A percentile compares a stretch with the other conserved stretches of the same genome.
Evolutionary conservation across 1,284 basidiomycete genomes (phyloP).

Genomic region (Taiwanofungus camphoratus): DNA sequence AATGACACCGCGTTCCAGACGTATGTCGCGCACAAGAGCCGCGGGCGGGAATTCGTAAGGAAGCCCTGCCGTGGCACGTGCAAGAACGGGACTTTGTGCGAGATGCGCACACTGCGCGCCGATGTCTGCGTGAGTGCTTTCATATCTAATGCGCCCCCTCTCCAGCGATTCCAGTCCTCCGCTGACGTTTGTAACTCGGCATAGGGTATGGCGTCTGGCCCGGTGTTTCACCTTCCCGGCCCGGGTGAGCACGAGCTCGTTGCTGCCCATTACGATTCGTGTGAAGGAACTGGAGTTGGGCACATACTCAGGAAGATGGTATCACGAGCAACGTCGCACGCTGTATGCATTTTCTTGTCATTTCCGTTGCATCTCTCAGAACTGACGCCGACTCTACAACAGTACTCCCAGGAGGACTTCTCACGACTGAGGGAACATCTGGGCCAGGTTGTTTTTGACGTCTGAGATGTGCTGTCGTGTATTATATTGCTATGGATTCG

Average conservation of each 20-base stretch:
- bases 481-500: no score
- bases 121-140: constrained; percentile 42
- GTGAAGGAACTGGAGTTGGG: constrained; percentile 9
- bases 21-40: constrained; percentile 37
- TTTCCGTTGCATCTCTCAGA: no score
- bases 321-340: not conserved
- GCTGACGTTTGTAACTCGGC: not conserved
- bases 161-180: no score
- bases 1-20: constrained; percentile 44
- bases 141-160: not conserved
- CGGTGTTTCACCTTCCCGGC: constrained; percentile 5
- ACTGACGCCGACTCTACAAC: no score
- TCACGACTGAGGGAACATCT: no score
- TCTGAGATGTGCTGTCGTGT: no score
- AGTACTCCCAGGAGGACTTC: no score
- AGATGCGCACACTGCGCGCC: constrained; percentile 41
- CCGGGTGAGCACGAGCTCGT: not conserved
- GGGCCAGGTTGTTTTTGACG: no score
- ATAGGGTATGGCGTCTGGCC: constrained; percentile 4
- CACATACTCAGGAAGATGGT: constrained; percentile 8
- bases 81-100: constrained; percentile 40
- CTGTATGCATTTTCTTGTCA: not conserved
- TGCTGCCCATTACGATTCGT: constrained; percentile 5
- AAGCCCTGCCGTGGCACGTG: constrained; percentile 36
- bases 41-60: constrained; percentile 30